These are phyloP conservation scores for Teratosphaeria destructans DNA, from an alignment of 2,329 filamentous ascomycete species.

Conservation along the genomic window DNA sequence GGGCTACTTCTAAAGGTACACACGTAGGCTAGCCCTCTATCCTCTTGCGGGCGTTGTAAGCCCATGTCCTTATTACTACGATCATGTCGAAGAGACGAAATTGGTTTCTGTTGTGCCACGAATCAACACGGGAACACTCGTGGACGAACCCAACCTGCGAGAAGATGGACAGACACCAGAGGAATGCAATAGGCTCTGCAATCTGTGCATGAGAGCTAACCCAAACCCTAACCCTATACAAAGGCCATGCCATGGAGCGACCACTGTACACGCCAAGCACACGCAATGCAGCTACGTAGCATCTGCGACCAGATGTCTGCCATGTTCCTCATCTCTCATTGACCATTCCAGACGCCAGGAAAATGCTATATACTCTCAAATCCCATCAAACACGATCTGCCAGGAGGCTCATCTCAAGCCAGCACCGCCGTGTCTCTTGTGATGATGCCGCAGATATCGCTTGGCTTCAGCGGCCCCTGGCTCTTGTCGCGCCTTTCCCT, in stretches of 20 bases:
- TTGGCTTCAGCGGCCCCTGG: conserved; percentile 3
- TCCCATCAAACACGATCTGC: not conserved
- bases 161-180: not conserved
- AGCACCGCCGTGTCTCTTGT: conserved; percentile 14
- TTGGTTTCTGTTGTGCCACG: too few relatives aligned
- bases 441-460: conserved; percentile 13
- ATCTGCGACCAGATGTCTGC: not conserved
- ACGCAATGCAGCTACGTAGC: not conserved
- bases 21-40: too few relatives aligned
- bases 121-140: too few relatives aligned
- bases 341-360: not conserved
- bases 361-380: not conserved
- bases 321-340: not conserved
- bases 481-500: conserved; percentile 12
- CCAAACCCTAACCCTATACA: not conserved
- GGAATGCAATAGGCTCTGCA: not conserved
- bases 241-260: not conserved
- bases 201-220: not conserved
- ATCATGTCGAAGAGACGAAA: too few relatives aligned
- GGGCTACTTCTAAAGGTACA: too few relatives aligned
- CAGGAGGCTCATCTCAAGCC: not conserved
- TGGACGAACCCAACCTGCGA: too few relatives aligned
- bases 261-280: too few relatives aligned
- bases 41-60: too few relatives aligned
- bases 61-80: too few relatives aligned